These are phyloP conservation scores for Glebionis coronaria DNA, from an alignment of 129 eudicot genomes.

Conservation along the genomic window DNA sequence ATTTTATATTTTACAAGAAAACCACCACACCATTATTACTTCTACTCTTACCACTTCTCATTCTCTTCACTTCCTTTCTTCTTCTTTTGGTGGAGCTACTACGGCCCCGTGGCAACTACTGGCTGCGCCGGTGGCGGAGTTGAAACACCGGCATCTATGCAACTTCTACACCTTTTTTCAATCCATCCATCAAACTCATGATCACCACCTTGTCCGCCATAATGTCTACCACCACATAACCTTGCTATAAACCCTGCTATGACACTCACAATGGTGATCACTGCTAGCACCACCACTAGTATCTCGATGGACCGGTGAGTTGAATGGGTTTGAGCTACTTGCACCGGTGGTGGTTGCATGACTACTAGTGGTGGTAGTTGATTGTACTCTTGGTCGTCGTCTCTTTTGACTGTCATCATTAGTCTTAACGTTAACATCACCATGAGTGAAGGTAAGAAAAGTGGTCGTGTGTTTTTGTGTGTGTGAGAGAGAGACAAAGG, in stretches of 20 bases:
- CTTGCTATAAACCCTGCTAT: slow-evolving; percentile 83
- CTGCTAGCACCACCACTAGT: slow-evolving; percentile 85
- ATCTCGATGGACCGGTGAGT: slow-evolving; percentile 73
- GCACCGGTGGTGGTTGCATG: slow-evolving; percentile 48
- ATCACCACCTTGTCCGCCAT: slow-evolving; percentile 68
- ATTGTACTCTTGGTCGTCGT: slow-evolving; percentile 14
- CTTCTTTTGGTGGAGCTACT: slow-evolving; percentile 26
- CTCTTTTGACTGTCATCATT: slow-evolving; percentile 20
- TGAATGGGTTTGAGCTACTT: slow-evolving; percentile 38
- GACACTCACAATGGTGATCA: slow-evolving; percentile 60
- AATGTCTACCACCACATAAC: slow-evolving; percentile 79
- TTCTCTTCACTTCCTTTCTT: slow-evolving; percentile 43
- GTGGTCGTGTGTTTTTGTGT: slow-evolving; percentile 8
- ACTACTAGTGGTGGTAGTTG: slow-evolving; percentile 68
- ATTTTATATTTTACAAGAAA: neutral
- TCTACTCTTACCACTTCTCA: slow-evolving; percentile 8
- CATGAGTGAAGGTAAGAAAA: slow-evolving; percentile 9
- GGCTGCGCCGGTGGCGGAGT: slow-evolving; percentile 41
- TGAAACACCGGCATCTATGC: slow-evolving; percentile 69
- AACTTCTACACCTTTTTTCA: slow-evolving; percentile 72
- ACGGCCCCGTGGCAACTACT: slow-evolving; percentile 21
- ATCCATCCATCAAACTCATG: slow-evolving; percentile 87
- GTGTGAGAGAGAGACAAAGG: slow-evolving; percentile 3
- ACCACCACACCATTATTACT: neutral
- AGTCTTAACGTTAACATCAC: slow-evolving; percentile 25